Percentiles rank a stretch among this genome's conserved stretches.
Conservation (phyloP, 2,329 filamentous ascomycete species). For the Plectosphaerella plurivora region DNA sequence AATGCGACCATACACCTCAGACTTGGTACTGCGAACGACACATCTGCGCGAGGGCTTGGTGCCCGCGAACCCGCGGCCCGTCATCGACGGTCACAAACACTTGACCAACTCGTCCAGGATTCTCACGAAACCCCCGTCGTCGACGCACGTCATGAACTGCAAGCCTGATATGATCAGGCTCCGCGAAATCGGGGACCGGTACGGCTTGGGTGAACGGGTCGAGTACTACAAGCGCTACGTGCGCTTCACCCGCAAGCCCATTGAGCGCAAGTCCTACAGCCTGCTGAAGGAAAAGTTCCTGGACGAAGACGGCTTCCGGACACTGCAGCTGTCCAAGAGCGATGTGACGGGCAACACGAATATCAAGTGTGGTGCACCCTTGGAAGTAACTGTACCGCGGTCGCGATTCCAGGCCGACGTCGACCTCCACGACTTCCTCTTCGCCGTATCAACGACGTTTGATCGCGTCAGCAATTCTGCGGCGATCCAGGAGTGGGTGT, state of each 20-base stretch:
- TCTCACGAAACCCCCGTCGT: not conserved
- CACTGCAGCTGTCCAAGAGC: constrained; percentile 26
- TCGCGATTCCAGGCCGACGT: constrained; percentile 36
- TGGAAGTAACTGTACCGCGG: constrained; percentile 35
- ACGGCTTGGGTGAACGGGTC: constrained; percentile 36
- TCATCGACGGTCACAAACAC: constrained; percentile 17
- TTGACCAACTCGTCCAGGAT: constrained; percentile 22
- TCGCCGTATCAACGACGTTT: constrained; percentile 46
- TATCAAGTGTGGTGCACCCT: constrained; percentile 11
- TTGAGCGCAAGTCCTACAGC: constrained; percentile 33
- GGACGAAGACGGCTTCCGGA: constrained; percentile 28
- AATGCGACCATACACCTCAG: constrained; percentile 2
- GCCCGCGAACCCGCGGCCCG: not conserved
- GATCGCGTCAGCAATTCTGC: constrained; percentile 37
- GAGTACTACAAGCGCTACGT: constrained; percentile 45
- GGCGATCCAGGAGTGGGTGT: constrained; percentile 44
- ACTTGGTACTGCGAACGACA: constrained; percentile 2
- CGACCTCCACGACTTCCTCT: constrained; percentile 44
- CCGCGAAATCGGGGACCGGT: constrained; percentile 30
- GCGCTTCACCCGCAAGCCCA: constrained; percentile 36
- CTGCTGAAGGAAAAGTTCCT: constrained; percentile 29
- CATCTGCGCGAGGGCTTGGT: not conserved
- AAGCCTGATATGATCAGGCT: constrained; percentile 34
- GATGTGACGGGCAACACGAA: constrained; percentile 24
- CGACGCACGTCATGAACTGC: constrained; percentile 34